Conservation (phyloP, 345 rosid species). For the Laguncularia racemosa region DNA sequence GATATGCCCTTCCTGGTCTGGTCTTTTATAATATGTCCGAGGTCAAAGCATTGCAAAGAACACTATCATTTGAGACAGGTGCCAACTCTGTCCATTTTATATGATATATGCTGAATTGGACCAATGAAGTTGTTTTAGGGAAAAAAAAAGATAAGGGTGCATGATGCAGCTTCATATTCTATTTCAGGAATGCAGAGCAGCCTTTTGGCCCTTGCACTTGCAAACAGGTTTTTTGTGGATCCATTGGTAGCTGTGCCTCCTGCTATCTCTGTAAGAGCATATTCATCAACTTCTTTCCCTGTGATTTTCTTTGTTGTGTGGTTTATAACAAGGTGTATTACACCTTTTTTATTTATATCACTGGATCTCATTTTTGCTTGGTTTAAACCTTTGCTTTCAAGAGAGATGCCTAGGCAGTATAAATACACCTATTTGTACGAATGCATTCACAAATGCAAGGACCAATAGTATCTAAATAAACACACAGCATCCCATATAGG, state of each 20-base stretch:
- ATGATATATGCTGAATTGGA: background rate
- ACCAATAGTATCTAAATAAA: no score
- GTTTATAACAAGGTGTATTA: no score
- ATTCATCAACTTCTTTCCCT: no score
- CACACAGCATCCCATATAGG: no score
- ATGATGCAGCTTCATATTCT: background rate
- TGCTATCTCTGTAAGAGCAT: constrained; percentile 68
- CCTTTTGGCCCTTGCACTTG: constrained; percentile 85
- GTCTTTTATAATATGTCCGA: constrained; percentile 50
- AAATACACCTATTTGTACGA: no score
- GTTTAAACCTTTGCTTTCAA: no score
- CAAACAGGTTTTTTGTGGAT: constrained; percentile 85
- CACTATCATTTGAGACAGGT: constrained; percentile 87
- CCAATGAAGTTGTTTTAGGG: background rate
- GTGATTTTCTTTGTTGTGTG: no score
- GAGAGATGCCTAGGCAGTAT: no score
- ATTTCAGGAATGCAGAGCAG: constrained; percentile 96
- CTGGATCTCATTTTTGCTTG: no score
- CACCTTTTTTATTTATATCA: no score
- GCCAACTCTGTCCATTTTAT: background rate
- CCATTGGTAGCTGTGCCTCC: constrained; percentile 91
- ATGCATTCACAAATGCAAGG: no score
- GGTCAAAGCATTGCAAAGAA: constrained; percentile 68
- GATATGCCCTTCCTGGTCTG: constrained; percentile 54
- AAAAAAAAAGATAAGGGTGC: background rate